Percentiles rank a stretch among this genome's conserved stretches.
Evolutionary conservation across 768 basidiomycete genomes (phyloP).

Genomic region (Clitopilus hobsonii): DNA sequence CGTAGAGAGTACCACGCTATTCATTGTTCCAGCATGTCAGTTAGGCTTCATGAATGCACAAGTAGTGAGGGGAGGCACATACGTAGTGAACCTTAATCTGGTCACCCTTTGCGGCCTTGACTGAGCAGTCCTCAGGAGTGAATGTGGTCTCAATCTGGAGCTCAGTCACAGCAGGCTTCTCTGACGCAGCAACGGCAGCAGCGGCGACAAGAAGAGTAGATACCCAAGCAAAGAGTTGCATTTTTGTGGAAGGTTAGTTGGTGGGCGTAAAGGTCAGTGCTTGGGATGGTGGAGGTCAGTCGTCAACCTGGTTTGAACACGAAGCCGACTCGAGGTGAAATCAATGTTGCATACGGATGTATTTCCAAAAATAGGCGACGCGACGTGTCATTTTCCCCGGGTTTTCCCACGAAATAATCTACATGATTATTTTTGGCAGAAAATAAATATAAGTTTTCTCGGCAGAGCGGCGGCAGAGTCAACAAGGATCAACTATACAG

Average conservation of each 20-base stretch:
- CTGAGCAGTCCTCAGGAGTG: slow-evolving; percentile 50
- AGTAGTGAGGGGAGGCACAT: slow-evolving; percentile 10
- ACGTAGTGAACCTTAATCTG: slow-evolving; percentile 76
- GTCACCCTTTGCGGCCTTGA: slow-evolving; percentile 58
- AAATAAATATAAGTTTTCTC: slow-evolving; percentile 6
- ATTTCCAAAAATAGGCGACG: background rate
- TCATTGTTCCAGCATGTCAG: background rate
- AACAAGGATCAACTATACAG: slow-evolving; percentile 28
- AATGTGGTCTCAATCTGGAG: slow-evolving; percentile 61
- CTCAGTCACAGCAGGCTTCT: slow-evolving; percentile 35
- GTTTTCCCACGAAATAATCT: background rate
- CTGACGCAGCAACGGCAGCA: slow-evolving; percentile 35
- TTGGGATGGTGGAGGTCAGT: background rate
- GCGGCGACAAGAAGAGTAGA: slow-evolving; percentile 43
- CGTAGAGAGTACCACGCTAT: slow-evolving; percentile 59
- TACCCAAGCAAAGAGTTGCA: slow-evolving; percentile 49
- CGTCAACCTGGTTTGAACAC: background rate
- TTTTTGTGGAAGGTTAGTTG: slow-evolving; percentile 21
- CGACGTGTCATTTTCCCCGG: slow-evolving; percentile 1
- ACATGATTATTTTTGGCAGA: background rate
- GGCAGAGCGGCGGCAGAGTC: slow-evolving; percentile 10
- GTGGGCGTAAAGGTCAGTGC: background rate
- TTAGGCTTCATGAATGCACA: background rate
- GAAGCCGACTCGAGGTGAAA: background rate
- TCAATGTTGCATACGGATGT: background rate